Evolutionary conservation across 73 alveolate genomes (phyloP), one percentile per base, ranked within the genome.

Genomic region (Urostyla sp.): DNA sequence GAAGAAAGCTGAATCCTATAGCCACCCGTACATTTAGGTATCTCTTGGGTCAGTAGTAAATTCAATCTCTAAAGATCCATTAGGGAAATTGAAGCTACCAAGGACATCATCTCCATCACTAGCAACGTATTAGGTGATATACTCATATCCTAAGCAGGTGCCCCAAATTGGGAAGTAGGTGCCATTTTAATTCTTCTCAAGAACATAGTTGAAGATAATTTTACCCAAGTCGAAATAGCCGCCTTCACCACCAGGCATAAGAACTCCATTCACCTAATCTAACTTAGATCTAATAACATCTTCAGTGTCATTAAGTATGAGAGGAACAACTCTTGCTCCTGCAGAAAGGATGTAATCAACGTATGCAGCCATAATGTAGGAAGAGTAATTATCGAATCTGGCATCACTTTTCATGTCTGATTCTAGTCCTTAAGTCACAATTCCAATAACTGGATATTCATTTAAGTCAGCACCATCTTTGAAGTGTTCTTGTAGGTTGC

Each of bases 121-220:
- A 11, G 52, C 10, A 11, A 40, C 52, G 52, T 40, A 40, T 10
- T 16, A 11, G 1, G 43, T 18, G 20, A 66, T 21, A 13, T 53
- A 26, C 24, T 73, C 37, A n/a, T 27, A 72, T 0, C 94, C 94
- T 18, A 36, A 61, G 53, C 94, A 87, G 0, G 87, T 84, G 2
- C 82, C 94, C 91, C 91, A 84, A 13, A 87, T 26, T 15, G 94
- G 94, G 36, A 34, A 52, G 48, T 61, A 69, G 45, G 45, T 58
- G 23, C 94, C 94, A 0, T 69, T 23, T 21, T 87, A 61, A 54
- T 75, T 84, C 51, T 56, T 18, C 35, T 55, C 21, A 38, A 58
- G 44, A 26, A 75, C 86, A 16, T 26, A n/a, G 3, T 84, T 58
- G 20, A 30, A 48, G 15, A 84, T 16, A 10, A 40, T 11, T 40